Percentiles rank a stretch among this genome's conserved stretches.
phyloP scores from a whole-genome alignment of 2,329 filamentous ascomycete species.

The Penicillium sp. region DNA sequence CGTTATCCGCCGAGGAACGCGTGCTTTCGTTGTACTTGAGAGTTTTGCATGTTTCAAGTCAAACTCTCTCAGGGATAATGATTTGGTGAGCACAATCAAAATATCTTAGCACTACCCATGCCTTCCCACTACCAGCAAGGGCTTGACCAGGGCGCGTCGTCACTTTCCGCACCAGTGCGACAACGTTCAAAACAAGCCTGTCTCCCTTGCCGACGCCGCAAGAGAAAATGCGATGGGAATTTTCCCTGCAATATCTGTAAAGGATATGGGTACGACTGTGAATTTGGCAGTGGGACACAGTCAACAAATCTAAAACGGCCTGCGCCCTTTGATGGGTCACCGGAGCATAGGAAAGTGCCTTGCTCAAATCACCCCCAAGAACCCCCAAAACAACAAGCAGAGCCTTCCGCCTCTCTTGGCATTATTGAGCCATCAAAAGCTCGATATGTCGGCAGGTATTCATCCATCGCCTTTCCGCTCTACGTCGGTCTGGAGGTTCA shows the following conservation, averaged over 20 bases:
- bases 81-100: not conserved
- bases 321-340: not conserved
- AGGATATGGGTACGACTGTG: constrained; percentile 16
- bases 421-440: constrained; percentile 29
- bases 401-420: constrained; percentile 16
- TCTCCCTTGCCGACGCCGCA: constrained; percentile 16
- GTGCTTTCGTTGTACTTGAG: no score
- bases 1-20: no score
- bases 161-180: constrained; percentile 2
- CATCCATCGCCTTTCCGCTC: constrained; percentile 32
- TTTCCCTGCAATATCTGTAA: constrained; percentile 16
- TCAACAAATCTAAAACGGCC: constrained; percentile 1
- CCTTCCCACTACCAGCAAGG: not conserved
- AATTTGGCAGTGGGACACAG: constrained; percentile 5
- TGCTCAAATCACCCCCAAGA: not conserved
- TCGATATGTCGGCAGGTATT: constrained; percentile 29
- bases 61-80: not conserved
- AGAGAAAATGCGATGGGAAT: constrained; percentile 19
- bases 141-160: not conserved
- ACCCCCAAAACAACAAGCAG: not conserved
- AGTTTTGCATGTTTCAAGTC: no score
- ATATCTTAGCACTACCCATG: not conserved
- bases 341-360: constrained; percentile 1
- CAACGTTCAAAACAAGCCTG: constrained; percentile 17
- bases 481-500: constrained; percentile 30